These are phyloP conservation scores for Penicillium paradoxum DNA, from an alignment of 495 filamentous ascomycete species.

Conservation along the genomic window DNA sequence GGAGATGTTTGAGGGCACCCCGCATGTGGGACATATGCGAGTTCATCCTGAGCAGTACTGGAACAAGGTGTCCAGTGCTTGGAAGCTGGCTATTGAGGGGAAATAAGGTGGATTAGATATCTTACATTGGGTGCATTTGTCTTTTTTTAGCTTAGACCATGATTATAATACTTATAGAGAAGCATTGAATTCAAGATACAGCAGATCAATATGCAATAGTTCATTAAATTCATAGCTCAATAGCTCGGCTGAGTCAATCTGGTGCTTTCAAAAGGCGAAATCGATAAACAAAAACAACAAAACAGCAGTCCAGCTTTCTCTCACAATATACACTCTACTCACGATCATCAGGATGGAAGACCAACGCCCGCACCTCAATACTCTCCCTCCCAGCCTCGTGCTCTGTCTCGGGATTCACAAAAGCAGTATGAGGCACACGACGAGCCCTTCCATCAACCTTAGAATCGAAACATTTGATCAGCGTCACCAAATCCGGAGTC, in stretches of 20 bases:
- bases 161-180: not conserved
- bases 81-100: slow-evolving; percentile 26
- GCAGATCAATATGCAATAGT: too few relatives aligned
- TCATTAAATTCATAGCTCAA: not conserved
- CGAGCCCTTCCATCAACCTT: slow-evolving; percentile 52
- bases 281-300: not conserved
- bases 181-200: not conserved
- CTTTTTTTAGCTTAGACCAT: slow-evolving; percentile 2
- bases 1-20: slow-evolving; percentile 48
- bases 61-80: slow-evolving; percentile 38
- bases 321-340: slow-evolving; percentile 21
- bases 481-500: slow-evolving; percentile 53
- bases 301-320: too few relatives aligned
- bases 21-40: slow-evolving; percentile 53
- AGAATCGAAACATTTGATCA: slow-evolving; percentile 71
- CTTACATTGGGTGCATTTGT: not conserved
- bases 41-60: slow-evolving; percentile 50
- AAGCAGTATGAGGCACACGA: slow-evolving; percentile 58
- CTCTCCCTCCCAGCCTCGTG: slow-evolving; percentile 52
- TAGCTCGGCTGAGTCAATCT: not conserved
- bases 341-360: slow-evolving; percentile 48
- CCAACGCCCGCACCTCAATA: slow-evolving; percentile 58
- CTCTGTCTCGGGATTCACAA: slow-evolving; percentile 49
- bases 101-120: not conserved
- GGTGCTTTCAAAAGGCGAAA: not conserved